Percentiles rank a stretch among this genome's conserved stretches.
Conservation (phyloP, 495 filamentous ascomycete genomes). For the Tuber melanosporum region DNA sequence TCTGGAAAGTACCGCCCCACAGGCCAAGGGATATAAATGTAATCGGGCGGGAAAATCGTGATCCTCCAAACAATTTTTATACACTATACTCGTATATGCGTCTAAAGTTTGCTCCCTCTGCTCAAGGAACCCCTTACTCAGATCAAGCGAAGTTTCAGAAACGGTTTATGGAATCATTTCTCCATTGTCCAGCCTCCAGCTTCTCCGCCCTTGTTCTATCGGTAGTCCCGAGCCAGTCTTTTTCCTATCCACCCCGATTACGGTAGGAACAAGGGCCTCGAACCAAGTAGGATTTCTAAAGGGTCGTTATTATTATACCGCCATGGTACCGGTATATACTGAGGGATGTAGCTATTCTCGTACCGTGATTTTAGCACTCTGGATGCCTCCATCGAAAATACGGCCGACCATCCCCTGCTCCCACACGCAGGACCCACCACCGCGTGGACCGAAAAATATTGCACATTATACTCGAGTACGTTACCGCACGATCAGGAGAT, state of each 20-base stretch:
- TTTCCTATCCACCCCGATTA: neutral
- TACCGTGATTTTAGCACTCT: neutral
- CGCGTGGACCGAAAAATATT: neutral
- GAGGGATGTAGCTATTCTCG: neutral
- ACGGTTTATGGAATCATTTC: neutral
- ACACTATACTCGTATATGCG: neutral
- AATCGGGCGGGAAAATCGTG: neutral
- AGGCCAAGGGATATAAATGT: neutral
- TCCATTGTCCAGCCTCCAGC: neutral
- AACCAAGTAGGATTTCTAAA: neutral
- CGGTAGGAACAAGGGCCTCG: neutral
- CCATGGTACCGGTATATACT: neutral
- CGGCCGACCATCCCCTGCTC: neutral
- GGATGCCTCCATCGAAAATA: neutral
- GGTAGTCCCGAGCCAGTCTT: neutral
- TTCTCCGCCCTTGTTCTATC: neutral
- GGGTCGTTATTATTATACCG: neutral
- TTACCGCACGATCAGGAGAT: neutral
- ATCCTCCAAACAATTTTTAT: too few species aligned
- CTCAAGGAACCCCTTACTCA: neutral
- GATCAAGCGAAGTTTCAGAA: neutral
- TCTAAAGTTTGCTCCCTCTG: neutral
- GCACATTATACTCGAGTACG: neutral
- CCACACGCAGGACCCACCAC: neutral
- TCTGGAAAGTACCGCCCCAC: too few species aligned